phyloP scores from a whole-genome alignment of 2,329 filamentous ascomycete genomes.

The Aspergillus pseudotamarii region DNA sequence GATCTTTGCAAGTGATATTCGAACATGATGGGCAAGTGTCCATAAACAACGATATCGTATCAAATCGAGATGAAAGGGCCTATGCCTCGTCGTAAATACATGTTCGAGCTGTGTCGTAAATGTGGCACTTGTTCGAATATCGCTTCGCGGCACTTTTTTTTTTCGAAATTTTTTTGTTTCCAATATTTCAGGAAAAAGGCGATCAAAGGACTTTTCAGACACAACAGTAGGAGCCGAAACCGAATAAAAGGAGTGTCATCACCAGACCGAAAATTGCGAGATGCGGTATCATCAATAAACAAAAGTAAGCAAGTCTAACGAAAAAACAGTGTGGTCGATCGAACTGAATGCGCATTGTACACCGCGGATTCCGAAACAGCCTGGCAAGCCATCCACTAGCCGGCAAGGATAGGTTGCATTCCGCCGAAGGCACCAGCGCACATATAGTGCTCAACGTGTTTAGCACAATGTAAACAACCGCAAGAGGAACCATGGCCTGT shows the following conservation, averaged over 20 bases:
- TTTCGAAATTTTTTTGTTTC: conserved; percentile 37
- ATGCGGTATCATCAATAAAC: conserved; percentile 35
- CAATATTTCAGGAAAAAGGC: conserved; percentile 30
- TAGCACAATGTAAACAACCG: conserved; percentile 51
- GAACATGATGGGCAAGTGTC: conserved; percentile 22
- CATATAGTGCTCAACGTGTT: conserved; percentile 55
- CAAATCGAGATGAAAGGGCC: conserved; percentile 12
- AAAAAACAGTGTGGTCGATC: conserved; percentile 25
- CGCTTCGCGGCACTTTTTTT: conserved; percentile 31
- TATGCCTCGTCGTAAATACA: conserved; percentile 19
- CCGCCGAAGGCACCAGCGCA: conserved; percentile 44
- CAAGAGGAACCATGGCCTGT: conserved; percentile 51
- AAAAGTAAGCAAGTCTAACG: conserved; percentile 28
- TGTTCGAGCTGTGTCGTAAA: conserved; percentile 18
- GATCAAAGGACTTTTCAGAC: conserved; percentile 37
- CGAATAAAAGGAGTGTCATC: conserved; percentile 29
- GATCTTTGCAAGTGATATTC: conserved; percentile 14
- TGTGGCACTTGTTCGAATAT: conserved; percentile 29
- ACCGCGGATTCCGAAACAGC: conserved; percentile 7
- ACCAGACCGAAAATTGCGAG: conserved; percentile 26
- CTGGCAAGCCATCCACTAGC: conserved; percentile 6
- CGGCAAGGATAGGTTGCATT: conserved; percentile 50
- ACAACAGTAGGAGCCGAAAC: conserved; percentile 36
- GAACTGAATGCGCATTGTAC: conserved; percentile 11
- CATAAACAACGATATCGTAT: conserved; percentile 22